Base-by-base conservation (phyloP, 768 basidiomycete species). In the Serendipita indica region DNA sequence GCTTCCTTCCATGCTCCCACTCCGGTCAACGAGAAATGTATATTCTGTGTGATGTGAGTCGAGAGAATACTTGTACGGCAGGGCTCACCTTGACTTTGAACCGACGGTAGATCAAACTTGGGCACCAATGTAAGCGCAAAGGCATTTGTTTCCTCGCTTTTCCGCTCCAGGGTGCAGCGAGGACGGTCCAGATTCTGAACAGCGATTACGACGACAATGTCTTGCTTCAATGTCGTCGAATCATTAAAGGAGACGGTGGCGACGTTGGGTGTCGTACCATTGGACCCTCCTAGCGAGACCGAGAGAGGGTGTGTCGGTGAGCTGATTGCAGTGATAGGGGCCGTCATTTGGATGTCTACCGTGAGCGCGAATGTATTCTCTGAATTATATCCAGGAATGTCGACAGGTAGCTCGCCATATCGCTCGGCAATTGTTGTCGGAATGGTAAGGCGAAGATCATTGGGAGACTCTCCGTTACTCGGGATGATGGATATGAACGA, bases 1-100 rank as follows among this genome's bases (percentile, higher is more conserved):
- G 2, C 16, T 18, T 2, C 61, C 64, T 4, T 27, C 27, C 82
- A 83, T 83, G 54, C 78, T 80, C 0, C 77, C 75, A 18, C 43
- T 79, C 46, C 80, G 69, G 61, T 84, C 82, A 10, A 84, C 69
- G 4, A 84, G 59, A 61, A 84, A 84, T 0, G 84, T 68, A 58
- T 77, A 83, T 60, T 83, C 82, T 22, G 28, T 39, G 18, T 22
- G 4, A 6, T 18, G 20, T 39, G 1, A 14, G 10, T 60, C 18
- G 20, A 37, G 35, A 37, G 12, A 27, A 46, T 7, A 27, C 25
- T 27, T 14, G 43, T 46, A 10, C 12, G 25, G 10, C 22, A 37
- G 13, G 12, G 25, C 25, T 46, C 25, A 46, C 43, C 43, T 63
- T 60, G 1, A 16, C 27, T 10, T 16, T 14, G 60, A 1, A 79